Conservation (phyloP, 805 yeast genomes). For the Komagataella populi region DNA sequence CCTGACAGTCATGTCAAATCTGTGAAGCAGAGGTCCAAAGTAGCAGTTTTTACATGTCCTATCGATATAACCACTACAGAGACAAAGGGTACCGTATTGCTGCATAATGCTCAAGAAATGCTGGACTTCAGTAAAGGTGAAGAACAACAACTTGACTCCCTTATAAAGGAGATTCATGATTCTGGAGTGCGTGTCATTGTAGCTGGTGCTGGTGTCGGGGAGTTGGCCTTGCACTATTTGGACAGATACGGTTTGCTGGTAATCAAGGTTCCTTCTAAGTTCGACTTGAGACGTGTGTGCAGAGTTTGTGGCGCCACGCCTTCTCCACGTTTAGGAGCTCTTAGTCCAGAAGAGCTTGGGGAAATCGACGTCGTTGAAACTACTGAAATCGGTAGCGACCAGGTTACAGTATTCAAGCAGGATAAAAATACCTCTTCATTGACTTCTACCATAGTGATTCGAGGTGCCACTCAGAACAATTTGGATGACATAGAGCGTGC, state of each 20-base stretch:
- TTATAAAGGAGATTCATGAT: constrained; percentile 70
- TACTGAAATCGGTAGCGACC: constrained; percentile 92
- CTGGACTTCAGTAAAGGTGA: constrained; percentile 92
- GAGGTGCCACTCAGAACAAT: constrained; percentile 93
- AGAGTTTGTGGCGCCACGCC: constrained; percentile 98
- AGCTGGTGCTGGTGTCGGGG: constrained; percentile 94
- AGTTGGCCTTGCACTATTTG: constrained; percentile 82
- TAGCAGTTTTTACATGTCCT: constrained; percentile 88
- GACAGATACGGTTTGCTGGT: constrained; percentile 79
- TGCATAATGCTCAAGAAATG: constrained; percentile 96
- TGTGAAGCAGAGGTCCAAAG: constrained; percentile 52
- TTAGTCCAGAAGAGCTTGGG: constrained; percentile 91
- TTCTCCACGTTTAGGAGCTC: constrained; percentile 85
- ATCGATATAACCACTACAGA: constrained; percentile 94
- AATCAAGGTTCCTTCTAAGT: constrained; percentile 83
- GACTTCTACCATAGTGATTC: constrained; percentile 83
- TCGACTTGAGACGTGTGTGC: constrained; percentile 85
- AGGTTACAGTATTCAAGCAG: constrained; percentile 90
- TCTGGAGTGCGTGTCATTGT: constrained; percentile 80
- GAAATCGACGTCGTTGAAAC: constrained; percentile 78
- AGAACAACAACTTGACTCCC: constrained; percentile 80
- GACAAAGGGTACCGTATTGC: constrained; percentile 91
- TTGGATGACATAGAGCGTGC: constrained; percentile 95
- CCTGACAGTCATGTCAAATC: constrained; percentile 87
- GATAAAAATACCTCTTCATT: constrained; percentile 40